Base-by-base conservation (phyloP, 2,329 filamentous ascomycete genomes). In the Colletotrichum brevisporum region DNA sequence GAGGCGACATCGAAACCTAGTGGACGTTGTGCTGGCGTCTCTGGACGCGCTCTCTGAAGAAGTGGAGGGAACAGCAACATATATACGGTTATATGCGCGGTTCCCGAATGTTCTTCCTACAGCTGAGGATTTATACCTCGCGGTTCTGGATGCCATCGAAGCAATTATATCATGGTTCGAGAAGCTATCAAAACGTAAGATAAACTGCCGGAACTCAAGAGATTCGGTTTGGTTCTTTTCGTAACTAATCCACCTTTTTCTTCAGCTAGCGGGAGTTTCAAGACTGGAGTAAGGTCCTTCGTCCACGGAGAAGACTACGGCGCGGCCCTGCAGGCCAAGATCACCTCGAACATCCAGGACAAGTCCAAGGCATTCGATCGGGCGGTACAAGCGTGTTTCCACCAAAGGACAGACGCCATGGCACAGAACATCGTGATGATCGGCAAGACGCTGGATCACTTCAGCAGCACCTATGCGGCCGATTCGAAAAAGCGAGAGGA, bases 1-100 rank as follows among this genome's bases (percentile, higher is more conserved):
- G 39, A 39, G 53, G 10, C 53, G 39, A n/a, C 53, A 43, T 15
- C 26, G 24, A 16, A 27, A 55, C n/a, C 53, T 55, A 8, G n/a
- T 41, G 5, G 53, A 41, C 5, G 27, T 55, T 15, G 53, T 43
- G 15, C 39, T 55, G 27, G 27, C 12, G 9, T 55, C 53, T n/a
- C 18, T 55, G 3, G 53, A 55, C 8, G 53, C 53, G 12, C 53
- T 55, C 12, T 55, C 53, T 2, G 53, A 39, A 55, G 53, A 55
- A 4, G 26, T 43, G 0, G 27, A 41, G 9, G 27, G 39, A 27
- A 55, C 53, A 3, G 26, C n/a, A 6, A 26, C 53, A 3, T 55
- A 55, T 15, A 41, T 55, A 5, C 53, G 53, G 1, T n/a, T 55
- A 4, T 55, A 55, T 18, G 53, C 53, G 9, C 6, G 27, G 13